phyloP scores from a whole-genome alignment of 1,284 basidiomycete genomes.

The Lentinula novae-zelandiae region DNA sequence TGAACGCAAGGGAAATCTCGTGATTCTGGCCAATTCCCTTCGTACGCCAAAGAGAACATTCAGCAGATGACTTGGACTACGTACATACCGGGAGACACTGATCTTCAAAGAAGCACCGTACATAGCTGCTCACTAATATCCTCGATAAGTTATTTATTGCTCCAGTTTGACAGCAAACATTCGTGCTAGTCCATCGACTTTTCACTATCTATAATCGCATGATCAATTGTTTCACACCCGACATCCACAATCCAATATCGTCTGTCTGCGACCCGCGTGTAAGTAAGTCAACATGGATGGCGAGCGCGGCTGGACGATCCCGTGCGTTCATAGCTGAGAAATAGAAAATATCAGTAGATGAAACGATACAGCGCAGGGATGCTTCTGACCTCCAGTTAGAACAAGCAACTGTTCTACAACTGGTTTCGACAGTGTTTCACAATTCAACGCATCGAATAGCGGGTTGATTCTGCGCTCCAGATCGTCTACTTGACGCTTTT shows the following conservation, averaged over 20 bases:
- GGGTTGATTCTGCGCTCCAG: constrained; percentile 85
- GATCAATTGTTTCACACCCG: constrained; percentile 81
- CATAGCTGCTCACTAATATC: no score
- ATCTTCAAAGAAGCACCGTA: no score
- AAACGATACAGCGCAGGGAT: constrained; percentile 11
- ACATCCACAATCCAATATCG: constrained; percentile 86
- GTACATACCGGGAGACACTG: no score
- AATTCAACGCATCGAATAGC: constrained; percentile 90
- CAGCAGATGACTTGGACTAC: no score
- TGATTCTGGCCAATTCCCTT: no score
- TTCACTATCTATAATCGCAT: constrained; percentile 43
- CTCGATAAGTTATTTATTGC: no score
- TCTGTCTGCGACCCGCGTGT: constrained; percentile 73
- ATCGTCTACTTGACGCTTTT: constrained; percentile 86
- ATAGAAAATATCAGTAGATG: not conserved
- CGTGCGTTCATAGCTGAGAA: constrained; percentile 66
- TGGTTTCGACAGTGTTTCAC: constrained; percentile 75
- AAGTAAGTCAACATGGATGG: constrained; percentile 77
- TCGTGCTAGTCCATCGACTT: no score
- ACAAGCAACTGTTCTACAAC: constrained; percentile 69
- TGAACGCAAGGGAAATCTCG: no score
- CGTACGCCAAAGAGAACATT: no score
- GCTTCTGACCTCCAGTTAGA: constrained; percentile 59
- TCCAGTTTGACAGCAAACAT: no score
- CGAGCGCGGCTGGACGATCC: constrained; percentile 68